Evolutionary conservation across 495 filamentous ascomycete genomes (phyloP).

Genomic region (Podospora pseudopauciseta): DNA sequence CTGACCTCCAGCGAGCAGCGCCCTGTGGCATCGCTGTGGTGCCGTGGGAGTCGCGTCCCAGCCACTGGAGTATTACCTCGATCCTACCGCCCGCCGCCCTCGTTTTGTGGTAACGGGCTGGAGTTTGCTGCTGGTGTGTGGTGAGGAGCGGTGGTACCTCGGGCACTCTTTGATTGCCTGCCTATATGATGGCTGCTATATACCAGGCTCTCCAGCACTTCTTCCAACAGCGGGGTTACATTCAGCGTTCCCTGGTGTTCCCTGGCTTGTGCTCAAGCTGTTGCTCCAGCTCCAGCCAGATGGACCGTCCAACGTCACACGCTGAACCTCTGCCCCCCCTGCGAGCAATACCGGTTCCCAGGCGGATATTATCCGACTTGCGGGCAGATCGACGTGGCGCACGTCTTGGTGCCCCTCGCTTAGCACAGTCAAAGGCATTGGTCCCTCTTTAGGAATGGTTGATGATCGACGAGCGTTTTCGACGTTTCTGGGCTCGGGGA

Average conservation of each 20-base stretch:
- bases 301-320: constrained; percentile 21
- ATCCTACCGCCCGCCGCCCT: constrained; percentile 5
- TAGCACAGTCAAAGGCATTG: constrained; percentile 18
- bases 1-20: not conserved
- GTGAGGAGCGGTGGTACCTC: constrained; percentile 34
- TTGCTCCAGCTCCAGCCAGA: constrained; percentile 6
- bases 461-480: constrained; percentile 34
- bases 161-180: constrained; percentile 38
- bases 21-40: not conserved
- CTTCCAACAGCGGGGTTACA: constrained; percentile 7
- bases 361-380: constrained; percentile 31
- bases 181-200: constrained; percentile 30
- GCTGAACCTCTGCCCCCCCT: constrained; percentile 20
- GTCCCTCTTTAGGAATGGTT: constrained; percentile 27
- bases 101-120: constrained; percentile 18
- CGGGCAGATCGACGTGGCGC: constrained; percentile 36
- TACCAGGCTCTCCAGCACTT: constrained; percentile 11
- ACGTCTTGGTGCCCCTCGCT: constrained; percentile 30
- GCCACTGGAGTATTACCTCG: not conserved
- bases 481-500: constrained; percentile 30
- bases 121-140: constrained; percentile 9
- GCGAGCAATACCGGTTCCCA: constrained; percentile 33
- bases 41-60: not conserved
- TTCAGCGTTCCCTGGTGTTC: constrained; percentile 10
- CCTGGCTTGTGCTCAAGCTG: constrained; percentile 3